phyloP scores from a whole-genome alignment of 129 eudicot genomes.

The Flaveria sonorensis region DNA sequence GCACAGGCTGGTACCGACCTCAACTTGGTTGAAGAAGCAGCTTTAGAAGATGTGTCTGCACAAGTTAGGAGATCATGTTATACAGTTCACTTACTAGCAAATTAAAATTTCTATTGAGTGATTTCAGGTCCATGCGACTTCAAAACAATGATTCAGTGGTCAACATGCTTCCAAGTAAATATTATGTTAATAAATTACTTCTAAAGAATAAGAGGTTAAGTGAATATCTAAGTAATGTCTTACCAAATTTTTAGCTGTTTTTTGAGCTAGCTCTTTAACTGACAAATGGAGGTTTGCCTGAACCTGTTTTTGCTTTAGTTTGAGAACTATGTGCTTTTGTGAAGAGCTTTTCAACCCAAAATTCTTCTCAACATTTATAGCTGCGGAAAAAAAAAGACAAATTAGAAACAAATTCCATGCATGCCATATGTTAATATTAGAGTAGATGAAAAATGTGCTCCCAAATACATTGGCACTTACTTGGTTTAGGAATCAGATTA shows the following conservation, averaged over 20 bases:
- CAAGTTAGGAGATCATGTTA: slow-evolving; percentile 14
- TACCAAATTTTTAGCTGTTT: slow-evolving; percentile 44
- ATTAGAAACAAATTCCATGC: slow-evolving; percentile 14
- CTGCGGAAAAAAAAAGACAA: slow-evolving; percentile 42
- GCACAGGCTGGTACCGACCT: slow-evolving; percentile 10
- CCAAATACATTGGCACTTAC: slow-evolving; percentile 37
- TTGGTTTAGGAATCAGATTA: slow-evolving; percentile 54
- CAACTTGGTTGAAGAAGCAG: slow-evolving; percentile 35
- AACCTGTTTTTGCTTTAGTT: slow-evolving; percentile 46
- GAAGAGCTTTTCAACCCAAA: slow-evolving; percentile 42
- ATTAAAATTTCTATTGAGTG: not conserved
- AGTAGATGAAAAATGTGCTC: not conserved
- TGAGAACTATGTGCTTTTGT: slow-evolving; percentile 40
- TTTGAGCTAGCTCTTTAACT: slow-evolving; percentile 39
- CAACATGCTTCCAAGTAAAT: slow-evolving; percentile 16
- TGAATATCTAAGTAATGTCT: slow-evolving; percentile 20
- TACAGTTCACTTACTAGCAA: slow-evolving; percentile 10
- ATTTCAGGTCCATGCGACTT: slow-evolving; percentile 26
- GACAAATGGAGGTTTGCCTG: slow-evolving; percentile 25
- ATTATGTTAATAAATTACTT: slow-evolving; percentile 11
- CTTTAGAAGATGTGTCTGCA: slow-evolving; percentile 48
- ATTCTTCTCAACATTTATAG: slow-evolving; percentile 40
- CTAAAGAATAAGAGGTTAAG: slow-evolving; percentile 11
- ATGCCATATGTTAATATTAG: slow-evolving; percentile 7
- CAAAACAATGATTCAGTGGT: slow-evolving; percentile 4